A percentile compares a stretch with the other conserved stretches of the same genome.
These are phyloP conservation scores for Phytophthora tentaculata DNA, from an alignment of 352 stramenopile species.

Conservation along the genomic window DNA sequence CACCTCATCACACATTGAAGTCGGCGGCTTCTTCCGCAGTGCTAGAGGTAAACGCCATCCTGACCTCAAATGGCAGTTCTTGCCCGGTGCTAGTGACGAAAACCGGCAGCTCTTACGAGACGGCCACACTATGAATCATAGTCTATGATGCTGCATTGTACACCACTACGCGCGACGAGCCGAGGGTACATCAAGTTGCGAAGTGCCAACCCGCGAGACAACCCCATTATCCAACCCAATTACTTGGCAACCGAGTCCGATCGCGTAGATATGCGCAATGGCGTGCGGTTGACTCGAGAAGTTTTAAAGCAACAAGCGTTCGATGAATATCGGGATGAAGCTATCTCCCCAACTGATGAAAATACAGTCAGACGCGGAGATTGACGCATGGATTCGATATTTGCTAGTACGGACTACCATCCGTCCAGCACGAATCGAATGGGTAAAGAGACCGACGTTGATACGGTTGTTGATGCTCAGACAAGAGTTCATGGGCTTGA, in stretches of 20 bases:
- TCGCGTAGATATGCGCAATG: slow-evolving; percentile 70
- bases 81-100: slow-evolving; percentile 60
- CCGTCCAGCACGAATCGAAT: slow-evolving; percentile 89
- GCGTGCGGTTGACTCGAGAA: slow-evolving; percentile 74
- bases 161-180: slow-evolving; percentile 83
- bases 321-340: slow-evolving; percentile 74
- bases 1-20: slow-evolving; percentile 78
- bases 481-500: slow-evolving; percentile 87
- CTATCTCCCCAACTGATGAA: slow-evolving; percentile 62
- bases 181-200: slow-evolving; percentile 77
- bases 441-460: slow-evolving; percentile 54
- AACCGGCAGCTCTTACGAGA: slow-evolving; percentile 27
- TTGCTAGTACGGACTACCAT: slow-evolving; percentile 86
- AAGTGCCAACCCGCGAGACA: slow-evolving; percentile 63
- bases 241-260: slow-evolving; percentile 80
- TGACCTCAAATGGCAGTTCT: slow-evolving; percentile 88
- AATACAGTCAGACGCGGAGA: slow-evolving; percentile 62
- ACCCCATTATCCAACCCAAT: slow-evolving; percentile 84
- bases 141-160: slow-evolving; percentile 86
- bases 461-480: slow-evolving; percentile 85
- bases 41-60: slow-evolving; percentile 68
- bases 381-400: slow-evolving; percentile 83
- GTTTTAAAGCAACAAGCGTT: slow-evolving; percentile 86
- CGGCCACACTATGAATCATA: slow-evolving; percentile 72
- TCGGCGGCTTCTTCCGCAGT: slow-evolving; percentile 66